Evolutionary conservation across 1,139 yeast genomes (phyloP), one percentile per base, ranked within the genome.

Genomic region (Groenewaldozyma sp.): DNA sequence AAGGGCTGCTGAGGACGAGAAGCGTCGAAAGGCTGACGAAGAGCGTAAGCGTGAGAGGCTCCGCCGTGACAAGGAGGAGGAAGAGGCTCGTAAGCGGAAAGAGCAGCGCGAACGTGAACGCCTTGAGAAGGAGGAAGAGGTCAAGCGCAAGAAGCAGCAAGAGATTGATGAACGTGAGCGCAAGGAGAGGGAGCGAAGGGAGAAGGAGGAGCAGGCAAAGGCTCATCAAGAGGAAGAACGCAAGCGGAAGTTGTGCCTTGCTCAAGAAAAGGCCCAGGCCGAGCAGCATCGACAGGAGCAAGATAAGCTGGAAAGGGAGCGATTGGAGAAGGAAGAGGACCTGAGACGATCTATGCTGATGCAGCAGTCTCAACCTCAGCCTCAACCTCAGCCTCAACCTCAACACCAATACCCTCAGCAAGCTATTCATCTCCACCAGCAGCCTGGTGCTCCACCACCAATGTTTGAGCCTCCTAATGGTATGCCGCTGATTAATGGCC

Each of bases 41-140:
- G 61, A 71, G 65, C 60, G 70, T 53, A 66, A 58, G 51, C 68
- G 60, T 47, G 65, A 63, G 50, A 67, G 64, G 57, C 67, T 65
- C 51, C 55, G 59, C 48, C 59, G 61, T 53, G 60, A 59, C 53
- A 56, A 59, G 58, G 67, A 58, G 48, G 63, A 63, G 52, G 63
- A 64, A 50, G 67, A 65, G 54, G 68, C 63, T 62, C 62, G 62
- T 59, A 56, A 58, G 60, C 52, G 52, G 50, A 29, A 59, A 55
- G 57, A 53, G 44, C 14, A 13, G 33, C 59, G 62, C 36, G 60
- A 59, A 39, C 56, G 60, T 38, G 70, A 67, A 45, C 59, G 66
- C 38, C 63, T 64, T 43, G 47, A 53, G 29, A 63, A 63, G 43
- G 56, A 58, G 59, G 52, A 53, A 50, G 58, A 59, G 50, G 59